Conservation (phyloP, 768 basidiomycete species). For the Pulveroboletus sp. region DNA sequence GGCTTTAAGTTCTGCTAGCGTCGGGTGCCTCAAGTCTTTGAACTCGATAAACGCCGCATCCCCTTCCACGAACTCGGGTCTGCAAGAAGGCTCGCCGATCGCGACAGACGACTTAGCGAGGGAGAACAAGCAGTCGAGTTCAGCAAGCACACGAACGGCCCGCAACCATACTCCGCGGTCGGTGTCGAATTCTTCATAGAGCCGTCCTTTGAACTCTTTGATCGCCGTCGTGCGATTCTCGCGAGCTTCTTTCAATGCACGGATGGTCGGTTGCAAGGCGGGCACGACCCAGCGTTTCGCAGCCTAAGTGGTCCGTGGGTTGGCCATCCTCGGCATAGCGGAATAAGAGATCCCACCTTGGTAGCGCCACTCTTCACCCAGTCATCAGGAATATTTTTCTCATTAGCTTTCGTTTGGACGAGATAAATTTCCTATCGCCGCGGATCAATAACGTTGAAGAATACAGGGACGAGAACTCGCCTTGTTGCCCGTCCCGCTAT, state of each 20-base stretch:
- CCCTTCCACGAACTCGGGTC: constrained; percentile 82
- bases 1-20: constrained; percentile 60
- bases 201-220: constrained; percentile 76
- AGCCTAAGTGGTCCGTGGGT: constrained; percentile 40
- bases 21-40: constrained; percentile 85
- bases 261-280: constrained; percentile 64
- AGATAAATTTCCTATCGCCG: constrained; percentile 81
- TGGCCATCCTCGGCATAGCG: neutral
- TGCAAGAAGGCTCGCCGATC: constrained; percentile 89
- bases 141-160: constrained; percentile 81
- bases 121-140: constrained; percentile 94
- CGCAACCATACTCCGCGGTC: constrained; percentile 80
- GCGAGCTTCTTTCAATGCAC: constrained; percentile 86
- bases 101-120: constrained; percentile 85
- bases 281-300: constrained; percentile 76
- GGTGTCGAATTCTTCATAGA: constrained; percentile 77
- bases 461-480: constrained; percentile 30
- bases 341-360: constrained; percentile 49
- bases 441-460: constrained; percentile 1
- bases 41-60: constrained; percentile 84
- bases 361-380: constrained; percentile 82
- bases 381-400: constrained; percentile 67
- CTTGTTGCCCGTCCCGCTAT: constrained; percentile 82
- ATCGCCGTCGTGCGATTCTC: constrained; percentile 79
- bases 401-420: constrained; percentile 60